Percentiles rank a stretch among this genome's conserved stretches.
These are phyloP conservation scores for Hortiboletus campestris DNA, from an alignment of 768 basidiomycete genomes.

Conservation along the genomic window DNA sequence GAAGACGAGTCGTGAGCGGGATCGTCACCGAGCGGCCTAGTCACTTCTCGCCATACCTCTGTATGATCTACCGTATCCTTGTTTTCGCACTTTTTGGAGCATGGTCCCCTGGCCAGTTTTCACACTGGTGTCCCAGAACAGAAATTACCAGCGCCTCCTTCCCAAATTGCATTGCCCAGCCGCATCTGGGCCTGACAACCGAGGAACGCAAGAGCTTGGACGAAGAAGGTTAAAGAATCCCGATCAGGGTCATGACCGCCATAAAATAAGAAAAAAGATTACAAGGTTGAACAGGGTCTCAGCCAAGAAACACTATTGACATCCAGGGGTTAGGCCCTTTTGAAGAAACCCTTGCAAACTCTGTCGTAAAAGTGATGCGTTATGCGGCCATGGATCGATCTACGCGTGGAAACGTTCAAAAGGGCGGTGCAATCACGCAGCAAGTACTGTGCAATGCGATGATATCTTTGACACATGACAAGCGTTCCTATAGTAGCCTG, in stretches of 20 bases:
- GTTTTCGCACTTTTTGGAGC: background rate
- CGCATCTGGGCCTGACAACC: background rate
- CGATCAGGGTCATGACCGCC: background rate
- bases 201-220: background rate
- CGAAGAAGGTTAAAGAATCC: background rate
- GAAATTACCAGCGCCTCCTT: background rate
- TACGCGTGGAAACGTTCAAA: background rate
- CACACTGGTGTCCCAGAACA: background rate
- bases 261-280: background rate
- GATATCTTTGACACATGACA: background rate
- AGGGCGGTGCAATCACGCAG: background rate
- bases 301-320: background rate
- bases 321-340: background rate
- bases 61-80: constrained; percentile 9
- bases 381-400: background rate
- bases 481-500: background rate
- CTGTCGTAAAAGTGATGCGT: too few species aligned
- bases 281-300: background rate
- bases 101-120: background rate
- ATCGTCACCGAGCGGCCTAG: constrained; percentile 28
- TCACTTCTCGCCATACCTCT: background rate
- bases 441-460: background rate
- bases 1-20: constrained; percentile 55
- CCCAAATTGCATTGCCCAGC: background rate
- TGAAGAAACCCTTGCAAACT: too few species aligned